phyloP scores from a whole-genome alignment of 352 stramenopile genomes.

The Plasmopara muralis region DNA sequence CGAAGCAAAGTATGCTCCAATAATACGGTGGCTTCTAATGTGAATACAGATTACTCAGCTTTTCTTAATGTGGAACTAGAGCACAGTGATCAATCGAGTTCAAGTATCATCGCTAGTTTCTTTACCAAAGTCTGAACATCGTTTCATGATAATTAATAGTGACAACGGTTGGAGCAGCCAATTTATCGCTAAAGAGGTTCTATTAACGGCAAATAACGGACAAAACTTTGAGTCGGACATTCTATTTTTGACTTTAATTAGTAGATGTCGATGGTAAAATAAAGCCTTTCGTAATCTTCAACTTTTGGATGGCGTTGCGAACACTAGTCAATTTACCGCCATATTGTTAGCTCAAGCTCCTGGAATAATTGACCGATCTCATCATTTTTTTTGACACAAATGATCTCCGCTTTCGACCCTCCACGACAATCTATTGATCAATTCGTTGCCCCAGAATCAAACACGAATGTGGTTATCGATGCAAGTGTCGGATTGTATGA shows the following conservation, averaged over 20 bases:
- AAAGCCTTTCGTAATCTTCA: constrained; percentile 8
- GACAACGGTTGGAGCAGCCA: constrained; percentile 8
- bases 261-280: constrained; percentile 4
- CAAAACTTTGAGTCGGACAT: constrained; percentile 8
- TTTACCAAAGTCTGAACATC: too few relatives aligned
- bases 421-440: constrained; percentile 1
- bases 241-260: constrained; percentile 14
- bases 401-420: not conserved
- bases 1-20: too few relatives aligned
- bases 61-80: too few relatives aligned
- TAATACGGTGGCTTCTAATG: too few relatives aligned
- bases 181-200: not conserved
- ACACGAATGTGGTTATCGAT: constrained; percentile 1
- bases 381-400: not conserved
- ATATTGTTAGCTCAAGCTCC: not conserved
- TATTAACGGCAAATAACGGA: constrained; percentile 22
- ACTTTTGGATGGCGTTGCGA: constrained; percentile 4
- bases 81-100: too few relatives aligned
- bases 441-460: not conserved
- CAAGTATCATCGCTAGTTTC: too few relatives aligned
- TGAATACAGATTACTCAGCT: too few relatives aligned
- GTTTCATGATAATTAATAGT: constrained; percentile 11
- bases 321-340: constrained; percentile 16
- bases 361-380: not conserved
- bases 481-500: not conserved